Base-by-base conservation (phyloP, 331 rosid species). In the Saraca asoca region DNA sequence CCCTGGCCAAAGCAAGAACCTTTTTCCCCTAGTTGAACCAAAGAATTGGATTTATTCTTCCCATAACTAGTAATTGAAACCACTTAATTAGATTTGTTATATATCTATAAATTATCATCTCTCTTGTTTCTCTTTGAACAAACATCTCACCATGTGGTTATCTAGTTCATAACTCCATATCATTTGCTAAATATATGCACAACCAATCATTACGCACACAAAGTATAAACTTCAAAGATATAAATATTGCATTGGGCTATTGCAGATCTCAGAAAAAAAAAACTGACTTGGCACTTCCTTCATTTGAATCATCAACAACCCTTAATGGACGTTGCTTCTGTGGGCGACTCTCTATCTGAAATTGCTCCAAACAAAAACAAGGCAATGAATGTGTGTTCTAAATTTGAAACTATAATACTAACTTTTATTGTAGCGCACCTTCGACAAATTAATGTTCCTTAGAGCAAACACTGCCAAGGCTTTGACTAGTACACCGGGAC, bases 281-380 rank as follows among this genome's bases (percentile, higher is more conserved):
- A 56, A 85, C 95, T 87, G 79, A 92, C 98, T 65, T 87, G 75
- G 93, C 87, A 70, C 82, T 87, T 61, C 91, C 94, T 74, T 83
- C 80, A 67, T 92, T 87, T 24, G 88, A 80, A 80, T 87, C 95
- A 58, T 89, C 89, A 9, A 87, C 96, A 46, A 92, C 82, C 78
- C 93, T 80, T 33, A 92, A 9, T 0, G 96, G 89, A 35, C 85
- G 85, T 33, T 87, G 92, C 65, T 68, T 87, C 56, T 75, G 86
- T 0, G 98, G 98, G 13, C 96, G 93, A 63, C 89, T 83, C 78
- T 92, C 98, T 10, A 92, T 92, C 98, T 92, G 84, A 72, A 87
- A 73, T 58, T 51, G 69, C 61, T 62, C 62, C 53, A 55, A 79
- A 56, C 57, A 49, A 58, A 52, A 54, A 24, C 49, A 44, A 39